A percentile compares a stretch with the other conserved stretches of the same genome.
Conservation (phyloP, 768 basidiomycete species). For the Lactarius tabidus region DNA sequence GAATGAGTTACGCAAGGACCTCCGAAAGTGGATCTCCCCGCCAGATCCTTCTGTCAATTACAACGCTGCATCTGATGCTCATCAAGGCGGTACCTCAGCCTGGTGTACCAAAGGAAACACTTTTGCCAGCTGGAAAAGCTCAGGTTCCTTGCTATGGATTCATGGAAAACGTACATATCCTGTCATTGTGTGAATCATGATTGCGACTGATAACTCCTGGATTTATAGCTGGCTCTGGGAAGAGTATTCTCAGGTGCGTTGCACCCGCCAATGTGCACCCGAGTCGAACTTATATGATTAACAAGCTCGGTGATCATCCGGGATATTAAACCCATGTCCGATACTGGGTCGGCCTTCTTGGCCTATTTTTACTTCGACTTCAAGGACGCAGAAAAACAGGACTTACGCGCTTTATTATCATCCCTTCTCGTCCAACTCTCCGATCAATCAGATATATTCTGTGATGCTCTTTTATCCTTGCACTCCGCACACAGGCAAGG, state of each 20-base stretch:
- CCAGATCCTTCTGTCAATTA: conserved; percentile 4
- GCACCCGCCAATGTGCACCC: rapidly evolving
- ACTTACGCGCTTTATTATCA: not conserved
- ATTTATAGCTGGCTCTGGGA: conserved; percentile 5
- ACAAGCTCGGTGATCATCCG: conserved; percentile 4
- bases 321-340: not conserved
- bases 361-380: not conserved
- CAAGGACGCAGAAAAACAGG: not conserved
- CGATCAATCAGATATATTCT: not conserved
- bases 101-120: not conserved
- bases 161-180: not conserved
- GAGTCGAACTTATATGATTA: not conserved
- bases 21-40: conserved; percentile 1
- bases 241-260: conserved; percentile 5
- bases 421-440: conserved; percentile 3
- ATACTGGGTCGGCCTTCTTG: not conserved
- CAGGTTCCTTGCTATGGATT: not conserved
- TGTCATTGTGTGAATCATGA: not conserved
- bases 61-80: not conserved
- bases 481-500: not conserved
- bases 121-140: not conserved
- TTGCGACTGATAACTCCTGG: not conserved
- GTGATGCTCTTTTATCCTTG: not conserved
- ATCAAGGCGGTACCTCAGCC: not conserved
- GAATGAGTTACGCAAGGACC: not conserved